Evolutionary conservation across 1,284 basidiomycete species (phyloP), one percentile per base, ranked within the genome.

Genomic region (Termitomyces sp.): DNA sequence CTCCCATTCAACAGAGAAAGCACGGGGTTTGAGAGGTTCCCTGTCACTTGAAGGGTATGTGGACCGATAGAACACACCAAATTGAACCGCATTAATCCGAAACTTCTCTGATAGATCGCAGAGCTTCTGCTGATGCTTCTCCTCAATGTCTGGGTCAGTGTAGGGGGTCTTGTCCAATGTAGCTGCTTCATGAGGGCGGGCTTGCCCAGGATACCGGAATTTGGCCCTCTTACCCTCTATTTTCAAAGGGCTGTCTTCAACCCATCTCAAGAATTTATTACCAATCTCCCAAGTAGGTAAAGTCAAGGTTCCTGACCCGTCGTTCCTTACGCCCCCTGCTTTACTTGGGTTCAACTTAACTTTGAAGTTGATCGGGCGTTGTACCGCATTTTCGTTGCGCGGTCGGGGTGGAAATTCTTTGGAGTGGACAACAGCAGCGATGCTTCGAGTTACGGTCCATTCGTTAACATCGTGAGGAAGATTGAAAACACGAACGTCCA

Each of bases 1-100:
- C 48, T 78, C 72, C 79, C 80, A 88, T 69, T 90, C 88, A 6
- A 80, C 71, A 0, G 85, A 88, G 64, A 85, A 90, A 5, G 75
- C 71, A 5, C 84, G 77, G 19, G 76, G 71, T 12, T 64, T 63
- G 28, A 67, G 70, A 21, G 67, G 70, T 10, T 62, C 65, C 31
- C 69, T 67, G 31, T 65, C 65, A 34, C 55, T 61, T 17, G 62
- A 54, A 62, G 66, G 73, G 58, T 69, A 70, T 17, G 54, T 58
- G 8, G 67, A 59, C 33, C 76, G 72, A 58, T 77, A 80, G 62
- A 79, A 76, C 28, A 76, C 59, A 31, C 87, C 86, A 61, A 88
- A 81, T 61, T 89, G 85, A 31, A 88, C 69, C 24, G 72, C 72
- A 54, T 80, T 74, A 7, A 89, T 71, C 19, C 82, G 77, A 38